A percentile compares a stretch with the other conserved stretches of the same genome.
Conservation (phyloP, 2,329 filamentous ascomycete genomes). For the Colletotrichum higginsianum region DNA sequence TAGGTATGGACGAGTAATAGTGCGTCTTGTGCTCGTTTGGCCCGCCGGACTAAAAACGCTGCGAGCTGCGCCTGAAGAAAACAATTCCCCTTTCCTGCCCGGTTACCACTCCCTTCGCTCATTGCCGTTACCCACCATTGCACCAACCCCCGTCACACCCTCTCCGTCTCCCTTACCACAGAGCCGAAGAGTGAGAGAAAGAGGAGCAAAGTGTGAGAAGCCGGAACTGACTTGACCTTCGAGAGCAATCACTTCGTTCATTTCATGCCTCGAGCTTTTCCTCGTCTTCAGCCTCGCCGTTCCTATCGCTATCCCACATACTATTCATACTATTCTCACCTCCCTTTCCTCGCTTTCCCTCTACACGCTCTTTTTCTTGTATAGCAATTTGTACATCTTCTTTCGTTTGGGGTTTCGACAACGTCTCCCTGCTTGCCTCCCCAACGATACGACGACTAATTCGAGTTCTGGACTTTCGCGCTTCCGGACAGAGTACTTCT, state of each 20-base stretch:
- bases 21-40: conserved; percentile 30
- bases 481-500: background rate
- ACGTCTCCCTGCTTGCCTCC: conserved; percentile 8
- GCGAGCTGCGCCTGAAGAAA: conserved; percentile 38
- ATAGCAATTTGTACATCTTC: conserved; percentile 30
- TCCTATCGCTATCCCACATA: conserved; percentile 18
- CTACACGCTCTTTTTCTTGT: conserved; percentile 38
- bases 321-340: conserved; percentile 1
- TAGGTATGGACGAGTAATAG: conserved; percentile 31
- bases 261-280: conserved; percentile 32
- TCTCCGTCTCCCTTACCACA: conserved; percentile 28
- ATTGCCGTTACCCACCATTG: conserved; percentile 15
- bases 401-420: conserved; percentile 34
- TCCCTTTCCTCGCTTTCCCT: conserved; percentile 28
- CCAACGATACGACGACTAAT: conserved; percentile 33
- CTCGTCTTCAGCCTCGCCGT: conserved; percentile 10
- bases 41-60: conserved; percentile 23
- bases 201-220: conserved; percentile 18
- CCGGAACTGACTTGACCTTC: conserved; percentile 2
- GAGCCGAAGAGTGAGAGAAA: conserved; percentile 17
- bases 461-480: background rate
- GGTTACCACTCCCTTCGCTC: conserved; percentile 17
- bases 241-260: conserved; percentile 30
- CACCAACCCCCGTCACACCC: conserved; percentile 14
- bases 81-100: conserved; percentile 43